Base-by-base conservation (phyloP, 2,329 filamentous ascomycete genomes). In the Aureobasidium mangrovei region DNA sequence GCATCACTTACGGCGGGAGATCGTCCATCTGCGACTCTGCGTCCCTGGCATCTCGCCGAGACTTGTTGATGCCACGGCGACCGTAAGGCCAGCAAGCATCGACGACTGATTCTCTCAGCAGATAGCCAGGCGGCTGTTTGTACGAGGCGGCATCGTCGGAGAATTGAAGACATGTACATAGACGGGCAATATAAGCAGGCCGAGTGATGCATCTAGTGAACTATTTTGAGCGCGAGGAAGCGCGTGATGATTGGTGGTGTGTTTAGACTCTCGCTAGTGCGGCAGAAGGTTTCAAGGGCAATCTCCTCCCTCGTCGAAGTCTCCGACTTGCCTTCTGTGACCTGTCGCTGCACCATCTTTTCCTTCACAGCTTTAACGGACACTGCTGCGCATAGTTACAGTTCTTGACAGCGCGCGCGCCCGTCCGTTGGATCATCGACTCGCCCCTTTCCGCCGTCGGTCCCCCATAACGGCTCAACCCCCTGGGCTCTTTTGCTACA, bases 261-360 rank as follows among this genome's bases (percentile, higher is more conserved):
- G 18, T 18, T 18, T 18, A 18, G 18, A 38, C 47, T 51, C 42
- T 28, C 49, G 26, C 40, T 53, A 53, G 49, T 53, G 8, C 32
- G 8, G 38, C 49, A 39, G 49, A 44, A 35, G 32, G 7, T 35
- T 35, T 7, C 7, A 42, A 44, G 39, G 26, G 49, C 40, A 53
- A 53, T 53, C 49, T 53, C 49, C 40, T 53, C 31, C 24, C 44
- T 32, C 33, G 32, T 40, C 40, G 29, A 39, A 18, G 26, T 53
- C 39, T 27, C 49, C 18, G 18, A 18, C 18, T 18, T 18, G 18
- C 18, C 18, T 18, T 18, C 18, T 18, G 18, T 52, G 48, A 43
- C 39, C 49, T 18, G 49, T 40, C 32, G 49, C 49, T 40, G 49
- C 49, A 53, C 49, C 49, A 53, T 43, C 49, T 7, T 38, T 43